phyloP scores from a whole-genome alignment of 352 stramenopile genomes.

The Pythium folliculosum region DNA sequence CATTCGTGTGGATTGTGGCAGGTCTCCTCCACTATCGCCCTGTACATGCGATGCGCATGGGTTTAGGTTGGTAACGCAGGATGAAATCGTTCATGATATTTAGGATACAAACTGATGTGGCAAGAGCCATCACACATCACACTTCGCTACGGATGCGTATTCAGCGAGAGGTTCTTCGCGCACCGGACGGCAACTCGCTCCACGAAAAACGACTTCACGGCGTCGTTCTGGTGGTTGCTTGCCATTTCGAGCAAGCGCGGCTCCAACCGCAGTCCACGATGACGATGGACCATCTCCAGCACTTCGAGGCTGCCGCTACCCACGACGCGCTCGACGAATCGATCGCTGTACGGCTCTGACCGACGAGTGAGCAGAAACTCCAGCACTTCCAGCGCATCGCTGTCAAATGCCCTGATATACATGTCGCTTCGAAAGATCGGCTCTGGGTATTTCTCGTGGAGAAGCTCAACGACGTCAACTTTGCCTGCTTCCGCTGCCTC shows the following conservation, averaged over 20 bases:
- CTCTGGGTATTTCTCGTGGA: conserved; percentile 10
- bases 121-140: no score
- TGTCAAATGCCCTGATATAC: conserved; percentile 8
- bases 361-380: conserved; percentile 22
- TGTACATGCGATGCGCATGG: no score
- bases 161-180: background rate
- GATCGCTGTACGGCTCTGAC: conserved; percentile 13
- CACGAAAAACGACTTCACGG: background rate
- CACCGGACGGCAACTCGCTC: background rate
- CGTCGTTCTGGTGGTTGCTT: background rate
- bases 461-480: conserved; percentile 11
- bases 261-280: conserved; percentile 1
- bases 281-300: conserved; percentile 16
- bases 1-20: background rate
- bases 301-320: conserved; percentile 7
- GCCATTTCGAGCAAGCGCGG: conserved; percentile 1
- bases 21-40: background rate
- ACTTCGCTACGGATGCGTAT: background rate
- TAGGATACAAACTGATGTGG: no score
- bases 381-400: conserved; percentile 9
- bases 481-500: conserved; percentile 10
- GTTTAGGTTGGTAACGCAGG: background rate
- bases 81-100: no score
- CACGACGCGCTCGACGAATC: conserved; percentile 11
- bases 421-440: conserved; percentile 17